Conservation (phyloP, 2,329 filamentous ascomycete species). For the Geosmithia putterillii region DNA sequence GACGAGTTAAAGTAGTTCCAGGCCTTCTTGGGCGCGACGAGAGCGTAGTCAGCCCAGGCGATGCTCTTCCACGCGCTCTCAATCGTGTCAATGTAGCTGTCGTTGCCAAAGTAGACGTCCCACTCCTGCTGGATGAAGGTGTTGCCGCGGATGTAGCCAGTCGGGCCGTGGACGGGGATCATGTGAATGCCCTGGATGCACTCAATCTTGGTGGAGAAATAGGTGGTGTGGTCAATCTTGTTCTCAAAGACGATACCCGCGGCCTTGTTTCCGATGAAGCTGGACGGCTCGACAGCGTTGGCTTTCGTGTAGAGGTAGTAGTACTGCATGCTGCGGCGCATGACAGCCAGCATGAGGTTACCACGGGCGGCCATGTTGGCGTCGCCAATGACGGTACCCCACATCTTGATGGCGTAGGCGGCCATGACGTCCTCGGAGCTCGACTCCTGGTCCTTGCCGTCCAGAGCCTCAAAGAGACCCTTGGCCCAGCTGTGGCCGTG, state of each 20-base stretch:
- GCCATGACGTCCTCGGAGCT: slow-evolving; percentile 85
- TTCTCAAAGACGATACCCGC: slow-evolving; percentile 76
- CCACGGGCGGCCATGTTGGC: slow-evolving; percentile 65
- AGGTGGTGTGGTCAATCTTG: slow-evolving; percentile 87
- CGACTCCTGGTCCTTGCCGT: slow-evolving; percentile 78
- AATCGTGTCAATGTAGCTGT: slow-evolving; percentile 47
- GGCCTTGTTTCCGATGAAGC: slow-evolving; percentile 70
- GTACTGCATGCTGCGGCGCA: slow-evolving; percentile 57
- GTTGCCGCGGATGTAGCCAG: slow-evolving; percentile 51
- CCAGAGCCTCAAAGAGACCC: slow-evolving; percentile 55
- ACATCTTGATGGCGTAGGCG: slow-evolving; percentile 83
- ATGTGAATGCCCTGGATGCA: slow-evolving; percentile 73
- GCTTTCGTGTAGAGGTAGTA: slow-evolving; percentile 71
- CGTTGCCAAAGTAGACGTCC: slow-evolving; percentile 62
- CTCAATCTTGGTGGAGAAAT: slow-evolving; percentile 64
- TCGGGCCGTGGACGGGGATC: slow-evolving; percentile 61
- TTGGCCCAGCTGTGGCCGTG: slow-evolving; percentile 92
- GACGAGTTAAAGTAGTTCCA: slow-evolving; percentile 63
- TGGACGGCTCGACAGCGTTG: slow-evolving; percentile 58
- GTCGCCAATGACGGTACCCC: slow-evolving; percentile 72
- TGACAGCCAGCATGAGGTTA: slow-evolving; percentile 75
- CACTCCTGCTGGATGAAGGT: slow-evolving; percentile 75
- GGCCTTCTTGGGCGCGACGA: slow-evolving; percentile 56
- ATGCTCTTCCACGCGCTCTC: slow-evolving; percentile 77
- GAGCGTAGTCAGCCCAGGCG: slow-evolving; percentile 71